Evolutionary conservation across 2,329 filamentous ascomycete genomes (phyloP).

Genomic region (Alternaria triticina): DNA sequence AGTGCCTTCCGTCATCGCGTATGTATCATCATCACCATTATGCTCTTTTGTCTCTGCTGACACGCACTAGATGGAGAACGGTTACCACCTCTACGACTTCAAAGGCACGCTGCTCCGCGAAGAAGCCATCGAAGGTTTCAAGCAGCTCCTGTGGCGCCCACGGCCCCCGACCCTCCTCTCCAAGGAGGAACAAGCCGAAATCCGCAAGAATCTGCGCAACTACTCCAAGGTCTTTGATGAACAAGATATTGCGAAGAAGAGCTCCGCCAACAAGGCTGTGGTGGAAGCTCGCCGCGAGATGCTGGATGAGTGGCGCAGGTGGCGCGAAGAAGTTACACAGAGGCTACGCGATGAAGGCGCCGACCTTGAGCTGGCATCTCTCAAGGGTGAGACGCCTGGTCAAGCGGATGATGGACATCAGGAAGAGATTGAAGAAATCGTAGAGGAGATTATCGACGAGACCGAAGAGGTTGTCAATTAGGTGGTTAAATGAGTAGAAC

Average conservation of each 20-base stretch:
- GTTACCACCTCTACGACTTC: conserved; percentile 98
- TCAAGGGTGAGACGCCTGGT: conserved; percentile 50
- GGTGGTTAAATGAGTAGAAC: background rate
- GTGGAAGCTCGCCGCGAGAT: conserved; percentile 83
- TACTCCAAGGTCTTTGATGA: conserved; percentile 96
- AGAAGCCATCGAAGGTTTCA: conserved; percentile 94
- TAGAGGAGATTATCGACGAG: conserved; percentile 90
- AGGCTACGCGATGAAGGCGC: conserved; percentile 68
- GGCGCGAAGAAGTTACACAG: conserved; percentile 74
- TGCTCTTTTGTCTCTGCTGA: conserved; percentile 16
- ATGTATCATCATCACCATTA: conserved; percentile 57
- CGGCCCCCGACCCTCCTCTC: conserved; percentile 87
- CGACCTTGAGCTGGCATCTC: conserved; percentile 62
- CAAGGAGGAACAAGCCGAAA: conserved; percentile 96
- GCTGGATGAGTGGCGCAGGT: conserved; percentile 87
- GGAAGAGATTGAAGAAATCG: conserved; percentile 73
- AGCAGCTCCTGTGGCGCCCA: conserved; percentile 95
- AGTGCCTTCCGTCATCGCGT: conserved; percentile 96
- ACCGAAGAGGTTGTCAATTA: conserved; percentile 73
- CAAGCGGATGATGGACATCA: conserved; percentile 56
- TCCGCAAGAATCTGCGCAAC: conserved; percentile 97
- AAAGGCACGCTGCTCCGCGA: conserved; percentile 87
- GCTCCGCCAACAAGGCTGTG: conserved; percentile 91
- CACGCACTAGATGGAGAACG: conserved; percentile 86
- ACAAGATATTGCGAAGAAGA: conserved; percentile 90